Conservation (phyloP, 768 basidiomycete genomes). For the Kwoniella sp. region DNA sequence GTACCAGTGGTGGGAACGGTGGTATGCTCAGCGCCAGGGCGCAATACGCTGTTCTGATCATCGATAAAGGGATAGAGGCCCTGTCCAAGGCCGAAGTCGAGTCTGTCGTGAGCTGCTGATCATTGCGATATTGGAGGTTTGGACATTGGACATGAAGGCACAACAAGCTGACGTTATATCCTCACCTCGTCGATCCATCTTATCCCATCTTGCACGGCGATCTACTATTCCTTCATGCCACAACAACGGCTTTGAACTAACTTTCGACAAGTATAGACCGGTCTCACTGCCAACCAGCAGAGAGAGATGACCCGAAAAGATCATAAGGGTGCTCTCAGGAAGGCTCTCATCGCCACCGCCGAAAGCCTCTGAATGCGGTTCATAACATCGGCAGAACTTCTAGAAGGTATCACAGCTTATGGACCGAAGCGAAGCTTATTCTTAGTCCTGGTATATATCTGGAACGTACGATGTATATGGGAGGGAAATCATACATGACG, state of each 20-base stretch:
- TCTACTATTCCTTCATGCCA: no score
- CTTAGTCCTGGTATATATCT: no score
- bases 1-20: neutral
- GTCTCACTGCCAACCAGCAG: slow-evolving; percentile 23
- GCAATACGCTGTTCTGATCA: slow-evolving; percentile 17
- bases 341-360: slow-evolving; percentile 21
- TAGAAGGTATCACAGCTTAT: no score
- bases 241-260: no score
- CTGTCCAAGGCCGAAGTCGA: slow-evolving; percentile 17
- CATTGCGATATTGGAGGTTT: no score
- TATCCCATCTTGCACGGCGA: no score
- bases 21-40: slow-evolving; percentile 15
- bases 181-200: neutral
- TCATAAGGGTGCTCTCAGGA: slow-evolving; percentile 26
- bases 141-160: no score
- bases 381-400: neutral
- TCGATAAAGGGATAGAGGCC: slow-evolving; percentile 10
- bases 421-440: no score
- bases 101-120: slow-evolving; percentile 20
- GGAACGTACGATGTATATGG: no score
- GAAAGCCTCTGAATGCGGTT: slow-evolving; percentile 11
- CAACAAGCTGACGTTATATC: neutral
- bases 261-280: no score
- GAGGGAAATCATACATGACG: no score
- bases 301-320: slow-evolving; percentile 23